Evolutionary conservation across 768 basidiomycete species (phyloP).

Genomic region (Tylopilus rubrobrunneus): DNA sequence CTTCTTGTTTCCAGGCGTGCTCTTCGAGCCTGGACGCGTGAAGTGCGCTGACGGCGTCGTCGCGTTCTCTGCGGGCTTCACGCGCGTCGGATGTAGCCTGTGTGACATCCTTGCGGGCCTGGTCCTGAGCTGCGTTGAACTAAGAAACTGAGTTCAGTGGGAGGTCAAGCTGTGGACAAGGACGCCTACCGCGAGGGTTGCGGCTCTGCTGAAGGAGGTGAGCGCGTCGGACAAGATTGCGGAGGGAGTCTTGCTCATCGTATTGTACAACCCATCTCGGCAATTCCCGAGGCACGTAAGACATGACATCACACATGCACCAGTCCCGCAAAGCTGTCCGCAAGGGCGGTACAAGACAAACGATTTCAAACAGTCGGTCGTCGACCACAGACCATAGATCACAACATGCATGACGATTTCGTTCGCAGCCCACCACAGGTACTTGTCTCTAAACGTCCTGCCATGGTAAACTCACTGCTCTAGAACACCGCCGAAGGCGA

Average conservation of each 20-base stretch:
- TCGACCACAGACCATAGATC: too few relatives aligned
- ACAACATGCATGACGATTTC: too few relatives aligned
- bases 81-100: constrained; percentile 43
- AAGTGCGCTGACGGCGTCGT: constrained; percentile 43
- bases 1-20: constrained; percentile 46
- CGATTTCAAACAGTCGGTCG: constrained; percentile 18
- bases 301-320: constrained; percentile 10
- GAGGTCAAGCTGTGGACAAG: neutral
- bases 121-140: constrained; percentile 56
- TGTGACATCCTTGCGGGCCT: constrained; percentile 50
- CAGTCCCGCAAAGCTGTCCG: too few relatives aligned
- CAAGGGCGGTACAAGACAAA: too few relatives aligned
- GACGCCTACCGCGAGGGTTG: constrained; percentile 37
- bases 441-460: neutral
- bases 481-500: constrained; percentile 13
- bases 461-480: too few relatives aligned
- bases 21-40: constrained; percentile 43
- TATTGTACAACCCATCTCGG: constrained; percentile 21
- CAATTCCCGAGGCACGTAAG: constrained; percentile 13
- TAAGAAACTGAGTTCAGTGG: constrained; percentile 22
- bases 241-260: constrained; percentile 33
- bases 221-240: constrained; percentile 40
- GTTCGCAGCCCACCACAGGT: constrained; percentile 27
- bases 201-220: constrained; percentile 37
- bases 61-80: constrained; percentile 48